These are phyloP conservation scores for Amylocystis lapponica DNA, from an alignment of 768 basidiomycete species.

Conservation along the genomic window DNA sequence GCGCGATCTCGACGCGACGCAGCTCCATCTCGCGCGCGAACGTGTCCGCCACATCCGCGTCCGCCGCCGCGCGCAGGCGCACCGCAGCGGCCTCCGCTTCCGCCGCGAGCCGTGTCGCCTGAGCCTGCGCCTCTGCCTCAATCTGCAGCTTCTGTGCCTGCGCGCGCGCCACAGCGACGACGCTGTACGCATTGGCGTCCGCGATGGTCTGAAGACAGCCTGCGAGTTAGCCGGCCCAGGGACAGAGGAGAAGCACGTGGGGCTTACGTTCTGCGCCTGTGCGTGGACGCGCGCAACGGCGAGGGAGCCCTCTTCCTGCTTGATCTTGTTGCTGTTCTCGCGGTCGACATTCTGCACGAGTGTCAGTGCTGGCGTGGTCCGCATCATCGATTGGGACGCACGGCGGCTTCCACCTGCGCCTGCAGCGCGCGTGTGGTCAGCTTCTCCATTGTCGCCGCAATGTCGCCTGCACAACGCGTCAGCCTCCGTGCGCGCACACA, in stretches of 20 bases:
- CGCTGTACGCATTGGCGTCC: slow-evolving; percentile 69
- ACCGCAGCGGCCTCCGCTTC: slow-evolving; percentile 71
- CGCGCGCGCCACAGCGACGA: slow-evolving; percentile 70
- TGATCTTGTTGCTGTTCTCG: slow-evolving; percentile 84
- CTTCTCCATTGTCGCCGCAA: slow-evolving; percentile 80
- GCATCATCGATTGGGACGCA: slow-evolving; percentile 27
- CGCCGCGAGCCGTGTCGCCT: slow-evolving; percentile 69
- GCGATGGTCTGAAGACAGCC: slow-evolving; percentile 47
- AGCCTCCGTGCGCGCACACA: too few relatives aligned
- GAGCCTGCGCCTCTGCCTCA: slow-evolving; percentile 71
- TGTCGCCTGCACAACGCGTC: slow-evolving; percentile 42
- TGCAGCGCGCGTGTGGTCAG: slow-evolving; percentile 79
- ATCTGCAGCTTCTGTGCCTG: slow-evolving; percentile 61
- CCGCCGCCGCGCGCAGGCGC: slow-evolving; percentile 58
- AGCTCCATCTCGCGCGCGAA: slow-evolving; percentile 78
- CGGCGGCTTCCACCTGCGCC: slow-evolving; percentile 83
- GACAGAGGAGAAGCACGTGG: background rate
- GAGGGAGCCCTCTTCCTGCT: slow-evolving; percentile 77
- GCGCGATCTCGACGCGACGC: slow-evolving; percentile 56
- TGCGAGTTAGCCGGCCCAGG: background rate
- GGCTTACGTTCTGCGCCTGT: slow-evolving; percentile 44
- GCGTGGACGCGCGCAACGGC: slow-evolving; percentile 75
- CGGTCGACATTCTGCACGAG: slow-evolving; percentile 73
- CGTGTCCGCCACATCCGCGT: slow-evolving; percentile 49
- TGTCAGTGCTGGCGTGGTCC: background rate